Evolutionary conservation across 2,329 filamentous ascomycete genomes (phyloP).

Genomic region (Colletotrichum acutatum): DNA sequence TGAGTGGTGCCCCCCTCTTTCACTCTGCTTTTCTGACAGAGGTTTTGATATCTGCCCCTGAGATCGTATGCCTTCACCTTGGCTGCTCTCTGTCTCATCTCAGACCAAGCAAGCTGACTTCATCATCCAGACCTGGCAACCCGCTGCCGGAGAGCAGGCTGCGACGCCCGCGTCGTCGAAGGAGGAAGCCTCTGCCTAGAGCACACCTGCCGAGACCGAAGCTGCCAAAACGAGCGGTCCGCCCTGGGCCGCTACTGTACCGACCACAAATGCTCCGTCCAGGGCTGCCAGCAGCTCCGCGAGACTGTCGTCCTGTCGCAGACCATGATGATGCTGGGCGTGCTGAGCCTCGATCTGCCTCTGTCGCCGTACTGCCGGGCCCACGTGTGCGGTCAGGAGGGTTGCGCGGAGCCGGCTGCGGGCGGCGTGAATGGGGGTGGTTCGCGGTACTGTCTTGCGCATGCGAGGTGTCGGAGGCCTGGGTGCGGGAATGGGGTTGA

Average conservation of each 20-base stretch:
- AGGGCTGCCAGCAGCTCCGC: conserved; percentile 34
- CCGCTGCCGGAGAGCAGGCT: conserved; percentile 17
- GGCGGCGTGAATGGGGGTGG: neutral
- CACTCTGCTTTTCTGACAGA: neutral
- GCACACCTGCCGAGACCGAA: conserved; percentile 40
- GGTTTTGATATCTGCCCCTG: neutral
- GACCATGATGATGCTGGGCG: neutral
- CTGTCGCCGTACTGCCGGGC: conserved; percentile 28
- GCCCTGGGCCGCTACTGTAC: conserved; percentile 36
- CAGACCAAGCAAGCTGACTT: neutral
- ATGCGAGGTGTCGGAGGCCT: conserved; percentile 23
- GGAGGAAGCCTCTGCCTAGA: conserved; percentile 35
- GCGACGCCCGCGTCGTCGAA: conserved; percentile 24
- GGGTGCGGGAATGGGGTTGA: conserved; percentile 23
- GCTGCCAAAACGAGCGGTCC: conserved; percentile 35
- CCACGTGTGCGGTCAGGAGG: conserved; percentile 25
- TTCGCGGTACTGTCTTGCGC: conserved; percentile 16
- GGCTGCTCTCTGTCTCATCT: neutral
- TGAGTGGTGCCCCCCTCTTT: conserved; percentile 34
- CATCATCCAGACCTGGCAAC: conserved; percentile 8
- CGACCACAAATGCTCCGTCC: conserved; percentile 40
- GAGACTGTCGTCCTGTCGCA: neutral
- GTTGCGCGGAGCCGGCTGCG: conserved; percentile 9
- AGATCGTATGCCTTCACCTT: too few species aligned
- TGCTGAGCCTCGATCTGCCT: neutral